phyloP scores from a whole-genome alignment of 2,329 filamentous ascomycete species.

The Zelopaecilomyces penicillatus region DNA sequence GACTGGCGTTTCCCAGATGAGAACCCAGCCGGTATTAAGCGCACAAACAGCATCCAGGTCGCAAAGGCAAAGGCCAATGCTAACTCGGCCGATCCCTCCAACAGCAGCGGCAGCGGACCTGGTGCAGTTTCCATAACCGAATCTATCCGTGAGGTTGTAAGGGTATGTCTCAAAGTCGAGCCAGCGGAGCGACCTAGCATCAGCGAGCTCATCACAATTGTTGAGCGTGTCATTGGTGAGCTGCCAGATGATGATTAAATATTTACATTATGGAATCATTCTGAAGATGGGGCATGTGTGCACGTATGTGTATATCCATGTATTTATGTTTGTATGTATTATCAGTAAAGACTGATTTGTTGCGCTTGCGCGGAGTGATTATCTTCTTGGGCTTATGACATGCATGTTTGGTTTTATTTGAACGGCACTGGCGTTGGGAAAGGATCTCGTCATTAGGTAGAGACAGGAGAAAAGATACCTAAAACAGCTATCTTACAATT shows the following conservation, averaged over 20 bases:
- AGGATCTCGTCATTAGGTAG: too few relatives aligned
- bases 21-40: constrained; percentile 47
- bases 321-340: neutral
- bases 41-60: constrained; percentile 33
- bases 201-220: constrained; percentile 69
- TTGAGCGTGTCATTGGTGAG: constrained; percentile 62
- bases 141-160: constrained; percentile 76
- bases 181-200: constrained; percentile 81
- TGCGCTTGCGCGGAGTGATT: too few relatives aligned
- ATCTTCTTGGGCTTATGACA: too few relatives aligned
- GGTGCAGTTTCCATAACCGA: constrained; percentile 59
- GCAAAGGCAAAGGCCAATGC: constrained; percentile 19
- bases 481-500: too few relatives aligned
- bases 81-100: constrained; percentile 15
- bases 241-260: constrained; percentile 42
- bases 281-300: neutral
- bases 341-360: too few relatives aligned
- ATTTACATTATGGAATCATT: constrained; percentile 22
- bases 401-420: too few relatives aligned
- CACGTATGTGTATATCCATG: constrained; percentile 1
- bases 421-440: too few relatives aligned
- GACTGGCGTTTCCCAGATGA: constrained; percentile 97
- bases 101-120: constrained; percentile 15
- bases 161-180: constrained; percentile 79
- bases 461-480: too few relatives aligned